Evolutionary conservation across 805 yeast species (phyloP).

Genomic region (Nakazawaea populi): DNA sequence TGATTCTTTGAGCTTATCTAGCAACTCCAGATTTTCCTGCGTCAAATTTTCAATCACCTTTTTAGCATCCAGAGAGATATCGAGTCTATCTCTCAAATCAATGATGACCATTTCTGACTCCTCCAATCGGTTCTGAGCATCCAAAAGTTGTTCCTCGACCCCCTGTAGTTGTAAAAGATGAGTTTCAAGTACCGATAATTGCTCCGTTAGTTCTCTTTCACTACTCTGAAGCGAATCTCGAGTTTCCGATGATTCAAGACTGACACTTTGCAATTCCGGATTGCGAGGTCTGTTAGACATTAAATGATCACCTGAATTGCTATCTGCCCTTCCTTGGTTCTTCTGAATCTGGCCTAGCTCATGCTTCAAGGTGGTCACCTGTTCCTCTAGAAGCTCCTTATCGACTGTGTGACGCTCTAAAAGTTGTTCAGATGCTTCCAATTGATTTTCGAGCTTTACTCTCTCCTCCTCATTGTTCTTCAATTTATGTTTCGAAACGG

Average conservation of each 20-base stretch:
- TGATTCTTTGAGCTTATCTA: constrained; percentile 26
- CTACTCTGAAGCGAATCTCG: background rate
- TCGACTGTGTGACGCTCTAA: constrained; percentile 35
- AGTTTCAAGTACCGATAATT: background rate
- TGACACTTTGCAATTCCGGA: too few relatives aligned
- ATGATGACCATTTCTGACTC: constrained; percentile 30
- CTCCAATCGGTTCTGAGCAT: constrained; percentile 4
- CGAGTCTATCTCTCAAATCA: constrained; percentile 25
- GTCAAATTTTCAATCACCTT: constrained; percentile 29
- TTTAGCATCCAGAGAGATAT: constrained; percentile 23
- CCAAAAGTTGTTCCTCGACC: background rate
- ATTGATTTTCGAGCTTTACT: constrained; percentile 17
- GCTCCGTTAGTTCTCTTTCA: background rate
- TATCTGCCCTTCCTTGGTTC: too few relatives aligned
- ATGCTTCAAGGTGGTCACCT: constrained; percentile 23
- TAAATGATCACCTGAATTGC: too few relatives aligned
- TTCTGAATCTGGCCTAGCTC: constrained; percentile 15
- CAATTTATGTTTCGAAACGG: constrained; percentile 20
- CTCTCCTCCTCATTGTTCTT: constrained; percentile 23
- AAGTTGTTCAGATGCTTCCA: constrained; percentile 19
- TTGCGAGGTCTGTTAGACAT: too few relatives aligned
- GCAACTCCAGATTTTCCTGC: constrained; percentile 28
- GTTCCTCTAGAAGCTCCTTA: constrained; percentile 32
- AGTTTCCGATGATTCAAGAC: too few relatives aligned
- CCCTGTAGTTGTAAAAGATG: background rate